phyloP scores from a whole-genome alignment of 2,329 filamentous ascomycete genomes.

The Atkinsonella texensis region DNA sequence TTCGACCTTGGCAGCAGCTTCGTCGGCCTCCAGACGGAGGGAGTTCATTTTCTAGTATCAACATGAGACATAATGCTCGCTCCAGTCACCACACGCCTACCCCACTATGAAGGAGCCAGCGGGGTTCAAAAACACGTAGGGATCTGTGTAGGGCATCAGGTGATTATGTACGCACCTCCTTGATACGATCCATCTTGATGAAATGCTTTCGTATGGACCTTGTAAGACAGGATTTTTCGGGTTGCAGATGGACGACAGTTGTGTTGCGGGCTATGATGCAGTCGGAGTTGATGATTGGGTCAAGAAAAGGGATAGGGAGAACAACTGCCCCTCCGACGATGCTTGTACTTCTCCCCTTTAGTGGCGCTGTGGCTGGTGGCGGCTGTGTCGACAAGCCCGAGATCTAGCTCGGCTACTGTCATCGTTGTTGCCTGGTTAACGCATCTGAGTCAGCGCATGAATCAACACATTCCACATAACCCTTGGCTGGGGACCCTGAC shows the following conservation, averaged over 20 bases:
- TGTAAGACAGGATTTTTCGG: background rate
- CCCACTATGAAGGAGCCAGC: conserved; percentile 11
- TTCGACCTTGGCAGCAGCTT: conserved; percentile 67
- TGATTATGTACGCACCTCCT: conserved; percentile 57
- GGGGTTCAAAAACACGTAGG: conserved; percentile 20
- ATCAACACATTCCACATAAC: conserved; percentile 5
- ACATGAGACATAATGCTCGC: conserved; percentile 6
- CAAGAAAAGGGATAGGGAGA: conserved; percentile 19
- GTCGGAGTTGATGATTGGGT: conserved; percentile 19
- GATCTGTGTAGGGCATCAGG: conserved; percentile 1
- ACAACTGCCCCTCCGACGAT: conserved; percentile 24
- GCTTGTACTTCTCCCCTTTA: conserved; percentile 8
- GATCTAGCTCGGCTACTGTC: background rate
- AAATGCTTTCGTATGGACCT: conserved; percentile 9
- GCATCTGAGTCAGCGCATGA: background rate
- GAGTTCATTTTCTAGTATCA: conserved; percentile 72
- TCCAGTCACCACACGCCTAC: conserved; percentile 4
- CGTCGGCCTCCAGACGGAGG: conserved; percentile 89
- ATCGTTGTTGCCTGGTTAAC: conserved; percentile 23
- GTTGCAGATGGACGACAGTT: conserved; percentile 13
- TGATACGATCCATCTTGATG: conserved; percentile 71
- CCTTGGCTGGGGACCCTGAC: conserved; percentile 9
- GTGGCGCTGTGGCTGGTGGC: conserved; percentile 18
- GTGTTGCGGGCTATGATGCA: conserved; percentile 21
- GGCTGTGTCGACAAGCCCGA: conserved; percentile 4